phyloP scores from a whole-genome alignment of 192 early-diverging fungal genomes.

The Anaeromyces robustus region DNA sequence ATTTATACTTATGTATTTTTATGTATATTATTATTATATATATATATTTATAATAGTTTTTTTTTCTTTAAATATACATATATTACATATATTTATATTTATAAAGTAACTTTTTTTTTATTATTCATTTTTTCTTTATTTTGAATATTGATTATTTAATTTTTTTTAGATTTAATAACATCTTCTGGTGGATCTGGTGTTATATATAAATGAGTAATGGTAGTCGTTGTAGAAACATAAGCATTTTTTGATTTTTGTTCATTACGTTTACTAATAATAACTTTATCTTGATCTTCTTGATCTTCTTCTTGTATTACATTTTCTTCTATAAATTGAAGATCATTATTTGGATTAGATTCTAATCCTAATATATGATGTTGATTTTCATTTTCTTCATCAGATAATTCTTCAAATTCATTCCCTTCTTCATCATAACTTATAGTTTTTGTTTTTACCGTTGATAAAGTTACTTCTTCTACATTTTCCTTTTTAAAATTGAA shows the following conservation, averaged over 20 bases:
- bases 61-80: too few relatives aligned
- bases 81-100: too few relatives aligned
- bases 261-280: not conserved
- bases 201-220: not conserved
- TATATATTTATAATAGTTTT: too few relatives aligned
- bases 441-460: not conserved
- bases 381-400: too few relatives aligned
- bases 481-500: not conserved
- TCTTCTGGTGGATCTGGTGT: not conserved
- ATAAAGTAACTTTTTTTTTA: too few relatives aligned
- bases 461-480: not conserved
- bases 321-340: not conserved
- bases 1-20: too few relatives aligned
- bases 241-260: not conserved
- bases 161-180: not conserved
- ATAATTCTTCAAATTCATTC: not conserved
- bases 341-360: not conserved
- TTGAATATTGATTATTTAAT: not conserved
- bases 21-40: too few relatives aligned
- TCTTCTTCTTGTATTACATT: not conserved
- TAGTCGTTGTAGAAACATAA: not conserved
- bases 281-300: not conserved
- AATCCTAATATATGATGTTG: too few relatives aligned
- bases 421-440: not conserved
- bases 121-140: too few relatives aligned